Percentiles rank a stretch among this genome's conserved stretches.
phyloP scores from a whole-genome alignment of 495 filamentous ascomycete genomes.

The Aspergillus homomorphus region DNA sequence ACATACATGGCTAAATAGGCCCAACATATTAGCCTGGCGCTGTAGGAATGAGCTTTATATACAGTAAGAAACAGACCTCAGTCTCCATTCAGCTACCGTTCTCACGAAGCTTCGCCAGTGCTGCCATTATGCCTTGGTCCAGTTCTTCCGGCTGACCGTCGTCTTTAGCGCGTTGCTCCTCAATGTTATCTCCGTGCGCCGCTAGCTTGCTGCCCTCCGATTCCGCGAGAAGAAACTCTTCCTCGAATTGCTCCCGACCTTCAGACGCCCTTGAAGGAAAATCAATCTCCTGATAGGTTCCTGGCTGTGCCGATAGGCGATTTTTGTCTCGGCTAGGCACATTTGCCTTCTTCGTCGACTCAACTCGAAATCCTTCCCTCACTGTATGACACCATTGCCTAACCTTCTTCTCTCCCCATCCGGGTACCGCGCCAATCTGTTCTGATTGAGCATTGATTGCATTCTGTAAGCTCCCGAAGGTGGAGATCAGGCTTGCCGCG shows the following conservation, averaged over 20 bases:
- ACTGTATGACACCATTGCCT: slow-evolving; percentile 77
- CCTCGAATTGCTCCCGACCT: slow-evolving; percentile 12
- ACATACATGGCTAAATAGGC: not conserved
- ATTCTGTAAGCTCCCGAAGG: slow-evolving; percentile 80
- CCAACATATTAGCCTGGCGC: too few species aligned
- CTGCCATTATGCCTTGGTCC: slow-evolving; percentile 54
- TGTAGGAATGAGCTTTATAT: not conserved
- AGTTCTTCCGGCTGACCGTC: slow-evolving; percentile 32
- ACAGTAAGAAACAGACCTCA: not conserved
- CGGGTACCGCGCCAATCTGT: slow-evolving; percentile 73
- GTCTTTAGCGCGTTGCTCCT: slow-evolving; percentile 4
- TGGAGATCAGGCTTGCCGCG: slow-evolving; percentile 78
- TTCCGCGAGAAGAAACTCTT: slow-evolving; percentile 20
- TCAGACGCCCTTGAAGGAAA: not conserved
- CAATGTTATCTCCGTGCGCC: not conserved
- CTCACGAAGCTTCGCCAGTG: slow-evolving; percentile 52
- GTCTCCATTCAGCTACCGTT: slow-evolving; percentile 16
- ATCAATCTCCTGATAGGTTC: not conserved
- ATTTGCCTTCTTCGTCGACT: slow-evolving; percentile 59
- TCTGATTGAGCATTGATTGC: slow-evolving; percentile 87
- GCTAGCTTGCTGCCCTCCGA: slow-evolving; percentile 12
- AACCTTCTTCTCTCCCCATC: slow-evolving; percentile 96
- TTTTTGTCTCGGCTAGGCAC: slow-evolving; percentile 18
- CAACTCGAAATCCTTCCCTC: slow-evolving; percentile 75
- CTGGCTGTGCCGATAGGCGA: slow-evolving; percentile 14